A percentile compares a stretch with the other conserved stretches of the same genome.
phyloP scores from a whole-genome alignment of 805 yeast genomes.

The Pichia nakasei region DNA sequence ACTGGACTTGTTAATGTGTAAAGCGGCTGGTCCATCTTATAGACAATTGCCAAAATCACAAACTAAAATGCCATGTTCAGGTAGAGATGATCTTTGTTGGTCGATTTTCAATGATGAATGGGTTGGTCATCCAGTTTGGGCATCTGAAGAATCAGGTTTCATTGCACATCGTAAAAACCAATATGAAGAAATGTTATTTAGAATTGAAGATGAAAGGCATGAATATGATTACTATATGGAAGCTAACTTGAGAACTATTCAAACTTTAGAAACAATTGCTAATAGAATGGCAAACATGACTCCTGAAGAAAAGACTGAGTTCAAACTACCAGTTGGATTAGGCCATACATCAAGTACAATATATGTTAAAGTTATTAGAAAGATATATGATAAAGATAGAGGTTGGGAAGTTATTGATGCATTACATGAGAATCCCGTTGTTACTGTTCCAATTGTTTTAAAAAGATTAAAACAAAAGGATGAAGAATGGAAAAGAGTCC shows the following conservation, averaged over 20 bases:
- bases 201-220: conserved; percentile 95
- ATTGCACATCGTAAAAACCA: conserved; percentile 98
- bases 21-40: conserved; percentile 93
- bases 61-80: conserved; percentile 94
- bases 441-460: conserved; percentile 89
- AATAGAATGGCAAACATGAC: conserved; percentile 90
- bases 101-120: conserved; percentile 97
- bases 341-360: conserved; percentile 89
- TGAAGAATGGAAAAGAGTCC: conserved; percentile 98
- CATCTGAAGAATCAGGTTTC: conserved; percentile 97
- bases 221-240: conserved; percentile 96
- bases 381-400: conserved; percentile 87
- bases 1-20: conserved; percentile 80
- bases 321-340: conserved; percentile 85
- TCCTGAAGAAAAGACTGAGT: conserved; percentile 67
- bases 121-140: conserved; percentile 99
- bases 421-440: conserved; percentile 87
- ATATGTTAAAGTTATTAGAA: conserved; percentile 86
- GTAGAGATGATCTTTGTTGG: conserved; percentile 99
- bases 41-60: conserved; percentile 88
- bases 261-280: conserved; percentile 90
- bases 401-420: conserved; percentile 97
- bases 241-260: conserved; percentile 88
- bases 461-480: conserved; percentile 93
- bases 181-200: conserved; percentile 89